Conservation (phyloP, 116 monocot genomes). For the Thalassia testudinum region DNA sequence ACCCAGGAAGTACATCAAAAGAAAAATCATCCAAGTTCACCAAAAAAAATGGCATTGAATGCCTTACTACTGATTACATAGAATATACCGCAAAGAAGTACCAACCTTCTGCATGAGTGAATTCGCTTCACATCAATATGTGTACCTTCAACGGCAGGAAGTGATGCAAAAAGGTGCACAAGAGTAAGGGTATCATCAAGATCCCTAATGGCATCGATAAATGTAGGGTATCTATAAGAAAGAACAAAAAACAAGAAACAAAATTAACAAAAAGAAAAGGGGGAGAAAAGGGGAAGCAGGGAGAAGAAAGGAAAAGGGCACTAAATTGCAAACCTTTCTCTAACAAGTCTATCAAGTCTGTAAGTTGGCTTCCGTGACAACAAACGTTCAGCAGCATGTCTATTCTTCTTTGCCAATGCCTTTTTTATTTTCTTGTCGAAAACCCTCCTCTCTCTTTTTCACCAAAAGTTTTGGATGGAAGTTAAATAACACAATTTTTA, state of each 20-base stretch:
- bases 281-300: too few relatives aligned
- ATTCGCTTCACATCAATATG: slow-evolving; percentile 69
- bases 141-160: slow-evolving; percentile 71
- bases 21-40: too few relatives aligned
- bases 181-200: slow-evolving; percentile 93
- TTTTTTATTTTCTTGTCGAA: slow-evolving; percentile 81
- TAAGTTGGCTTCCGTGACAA: slow-evolving; percentile 47
- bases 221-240: slow-evolving; percentile 81
- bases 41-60: too few relatives aligned
- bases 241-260: neutral
- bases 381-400: slow-evolving; percentile 50
- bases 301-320: neutral
- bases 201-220: slow-evolving; percentile 72
- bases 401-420: slow-evolving; percentile 78
- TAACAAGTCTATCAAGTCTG: slow-evolving; percentile 63
- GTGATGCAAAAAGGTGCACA: slow-evolving; percentile 91
- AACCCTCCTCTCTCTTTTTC: slow-evolving; percentile 45
- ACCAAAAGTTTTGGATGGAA: too few relatives aligned
- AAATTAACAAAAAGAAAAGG: too few relatives aligned
- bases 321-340: slow-evolving; percentile 44
- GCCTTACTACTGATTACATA: too few relatives aligned
- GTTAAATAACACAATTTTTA: too few relatives aligned
- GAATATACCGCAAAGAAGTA: too few relatives aligned
- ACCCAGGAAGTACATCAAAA: too few relatives aligned
- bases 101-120: slow-evolving; percentile 80